A percentile compares a stretch with the other conserved stretches of the same genome.
Conservation (phyloP, 1,284 basidiomycete species). For the Mrakiaceae sp. region DNA sequence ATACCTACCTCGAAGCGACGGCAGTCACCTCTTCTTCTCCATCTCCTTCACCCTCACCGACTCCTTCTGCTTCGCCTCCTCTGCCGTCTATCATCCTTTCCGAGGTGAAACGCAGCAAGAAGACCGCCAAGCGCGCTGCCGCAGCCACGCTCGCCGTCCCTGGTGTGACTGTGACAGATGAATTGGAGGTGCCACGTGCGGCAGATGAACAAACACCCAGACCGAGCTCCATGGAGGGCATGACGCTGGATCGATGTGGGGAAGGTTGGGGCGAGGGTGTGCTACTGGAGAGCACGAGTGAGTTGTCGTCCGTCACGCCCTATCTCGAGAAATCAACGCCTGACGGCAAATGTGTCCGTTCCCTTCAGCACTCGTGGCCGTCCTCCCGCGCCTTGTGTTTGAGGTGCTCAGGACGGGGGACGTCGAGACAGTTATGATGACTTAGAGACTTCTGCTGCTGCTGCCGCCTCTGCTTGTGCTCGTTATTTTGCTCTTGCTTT, state of each 20-base stretch:
- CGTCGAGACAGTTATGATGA: no score
- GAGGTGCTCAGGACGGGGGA: no score
- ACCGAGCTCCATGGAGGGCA: not conserved
- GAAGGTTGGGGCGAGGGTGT: slow-evolving; percentile 1
- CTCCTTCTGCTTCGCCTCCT: not conserved
- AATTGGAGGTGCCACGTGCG: no score
- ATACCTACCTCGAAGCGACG: not conserved
- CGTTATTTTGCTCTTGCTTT: no score
- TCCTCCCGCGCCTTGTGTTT: no score
- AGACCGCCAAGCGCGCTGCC: not conserved
- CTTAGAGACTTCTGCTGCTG: no score
- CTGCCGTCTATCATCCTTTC: not conserved
- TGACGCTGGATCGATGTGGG: slow-evolving; percentile 1
- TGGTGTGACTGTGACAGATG: not conserved
- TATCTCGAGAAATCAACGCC: no score
- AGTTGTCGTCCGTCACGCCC: not conserved
- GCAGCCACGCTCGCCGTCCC: no score
- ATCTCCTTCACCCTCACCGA: not conserved
- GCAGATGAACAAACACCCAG: not conserved
- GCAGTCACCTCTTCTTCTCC: not conserved
- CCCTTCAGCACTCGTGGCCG: no score
- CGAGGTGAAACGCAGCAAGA: not conserved
- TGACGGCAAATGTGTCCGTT: no score
- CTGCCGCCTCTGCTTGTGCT: no score
- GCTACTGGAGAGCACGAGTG: not conserved